Evolutionary conservation across 805 yeast species (phyloP), one percentile per base, ranked within the genome.

Genomic region (Candida chauliodis): DNA sequence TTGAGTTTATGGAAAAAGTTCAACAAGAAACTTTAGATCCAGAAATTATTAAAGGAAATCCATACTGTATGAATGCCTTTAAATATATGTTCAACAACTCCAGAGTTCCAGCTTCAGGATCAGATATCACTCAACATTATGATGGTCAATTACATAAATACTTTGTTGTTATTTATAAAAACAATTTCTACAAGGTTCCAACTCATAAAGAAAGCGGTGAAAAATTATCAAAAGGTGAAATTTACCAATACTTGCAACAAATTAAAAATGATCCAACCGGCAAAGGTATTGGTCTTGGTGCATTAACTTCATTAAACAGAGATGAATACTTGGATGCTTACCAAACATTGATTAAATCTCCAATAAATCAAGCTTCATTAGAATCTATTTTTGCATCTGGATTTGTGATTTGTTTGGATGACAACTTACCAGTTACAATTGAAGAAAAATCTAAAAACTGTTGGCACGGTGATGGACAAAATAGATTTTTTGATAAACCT

Each of bases 381-480:
- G 78, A 78, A 48, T 69, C 80, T 13, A 84, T 91, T 42, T 81
- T 80, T 53, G 79, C 83, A 40, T 73, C 95, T 2, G 79, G 96
- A 0, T 91, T 89, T 58, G 76, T 90, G 5, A 58, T 91, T 36
- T 80, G 93, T 52, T 73, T 91, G 38, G 99, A 91, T 55, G 56
- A 57, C 23, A 79, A 84, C 50, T 64, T 59, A 9, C 96, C 97
- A 11, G 70, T 78, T 36, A 81, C 95, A 20, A 72, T 82, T 43
- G 91, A 83, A 56, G 95, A 88, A 58, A 83, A 88, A 54, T 81
- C 96, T 3, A 79, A 79, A 56, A 81, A 78, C 60, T 76, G 79
- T 56, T 91, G 98, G 98, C 95, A 88, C 65, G 97, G 98, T n/a
- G 77, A 88, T 63, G 96, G 97, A 39, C 63, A 70, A 51, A 91